Conservation (phyloP, 202 grass and related monocot species). For the Elaeis oleifera region DNA sequence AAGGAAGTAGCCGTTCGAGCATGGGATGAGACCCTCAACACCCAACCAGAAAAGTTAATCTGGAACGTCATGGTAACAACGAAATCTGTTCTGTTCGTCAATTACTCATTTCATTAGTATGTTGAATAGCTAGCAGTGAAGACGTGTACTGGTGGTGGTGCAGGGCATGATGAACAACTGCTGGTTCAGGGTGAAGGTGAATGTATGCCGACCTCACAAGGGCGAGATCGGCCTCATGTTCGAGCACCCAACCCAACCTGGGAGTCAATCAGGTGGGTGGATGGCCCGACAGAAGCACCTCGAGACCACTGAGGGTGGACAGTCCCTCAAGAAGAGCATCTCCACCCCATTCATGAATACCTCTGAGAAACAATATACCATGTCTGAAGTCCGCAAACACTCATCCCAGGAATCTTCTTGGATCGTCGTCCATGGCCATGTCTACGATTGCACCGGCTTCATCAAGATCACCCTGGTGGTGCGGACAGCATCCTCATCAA, state of each 20-base stretch:
- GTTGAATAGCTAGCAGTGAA: too few species aligned
- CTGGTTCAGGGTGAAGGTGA: slow-evolving; percentile 75
- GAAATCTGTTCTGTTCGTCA: neutral
- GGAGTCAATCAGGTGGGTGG: slow-evolving; percentile 77
- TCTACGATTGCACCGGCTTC: slow-evolving; percentile 78
- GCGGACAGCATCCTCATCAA: slow-evolving; percentile 96
- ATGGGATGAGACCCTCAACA: slow-evolving; percentile 70
- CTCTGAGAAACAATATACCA: slow-evolving; percentile 17
- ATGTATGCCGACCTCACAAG: slow-evolving; percentile 48
- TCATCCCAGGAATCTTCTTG: slow-evolving; percentile 48
- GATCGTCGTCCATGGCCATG: slow-evolving; percentile 67
- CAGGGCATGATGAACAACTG: slow-evolving; percentile 96
- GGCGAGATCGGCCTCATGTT: slow-evolving; percentile 71
- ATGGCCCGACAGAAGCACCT: slow-evolving; percentile 62
- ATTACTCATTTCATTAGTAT: too few species aligned
- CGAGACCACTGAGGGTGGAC: slow-evolving; percentile 27
- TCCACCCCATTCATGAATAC: slow-evolving; percentile 41
- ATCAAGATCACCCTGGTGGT: slow-evolving; percentile 81
- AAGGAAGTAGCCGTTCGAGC: slow-evolving; percentile 74
- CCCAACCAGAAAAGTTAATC: slow-evolving; percentile 62
- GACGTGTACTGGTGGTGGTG: neutral
- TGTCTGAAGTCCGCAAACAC: slow-evolving; percentile 62
- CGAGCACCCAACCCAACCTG: slow-evolving; percentile 76
- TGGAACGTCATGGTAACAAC: slow-evolving; percentile 69
- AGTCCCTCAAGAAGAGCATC: slow-evolving; percentile 38